Conservation (phyloP, 1,284 basidiomycete genomes). For the Hortiboletus rubellus region DNA sequence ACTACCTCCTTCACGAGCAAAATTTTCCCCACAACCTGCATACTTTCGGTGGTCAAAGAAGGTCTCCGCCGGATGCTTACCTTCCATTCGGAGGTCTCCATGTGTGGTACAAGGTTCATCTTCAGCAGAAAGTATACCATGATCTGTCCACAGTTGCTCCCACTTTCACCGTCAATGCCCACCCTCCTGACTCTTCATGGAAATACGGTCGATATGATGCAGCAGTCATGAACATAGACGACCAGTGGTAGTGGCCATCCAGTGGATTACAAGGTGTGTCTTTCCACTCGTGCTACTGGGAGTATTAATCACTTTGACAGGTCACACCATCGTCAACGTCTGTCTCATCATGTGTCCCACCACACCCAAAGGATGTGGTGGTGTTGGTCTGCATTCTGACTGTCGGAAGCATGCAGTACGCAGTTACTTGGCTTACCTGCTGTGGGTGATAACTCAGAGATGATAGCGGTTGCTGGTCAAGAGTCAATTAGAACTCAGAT, state of each 20-base stretch:
- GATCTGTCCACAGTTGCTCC: background rate
- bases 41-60: background rate
- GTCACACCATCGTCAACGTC: constrained; percentile 29
- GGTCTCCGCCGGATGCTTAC: background rate
- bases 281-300: too few relatives aligned
- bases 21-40: background rate
- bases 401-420: too few relatives aligned
- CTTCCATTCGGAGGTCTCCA: background rate
- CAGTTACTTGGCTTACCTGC: too few relatives aligned
- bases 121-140: constrained; percentile 10
- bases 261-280: constrained; percentile 28
- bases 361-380: background rate
- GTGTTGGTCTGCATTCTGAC: background rate
- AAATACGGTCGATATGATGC: constrained; percentile 25
- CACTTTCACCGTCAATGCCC: background rate
- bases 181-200: constrained; percentile 7
- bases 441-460: too few relatives aligned
- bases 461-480: too few relatives aligned
- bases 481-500: too few relatives aligned
- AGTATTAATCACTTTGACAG: constrained; percentile 2
- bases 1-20: constrained; percentile 24
- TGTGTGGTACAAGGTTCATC: constrained; percentile 6
- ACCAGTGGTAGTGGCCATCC: constrained; percentile 19
- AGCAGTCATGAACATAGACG: constrained; percentile 25
- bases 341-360: constrained; percentile 28